Evolutionary conservation across 441 rosid genomes (phyloP).

Genomic region (Raphanus hybrid): DNA sequence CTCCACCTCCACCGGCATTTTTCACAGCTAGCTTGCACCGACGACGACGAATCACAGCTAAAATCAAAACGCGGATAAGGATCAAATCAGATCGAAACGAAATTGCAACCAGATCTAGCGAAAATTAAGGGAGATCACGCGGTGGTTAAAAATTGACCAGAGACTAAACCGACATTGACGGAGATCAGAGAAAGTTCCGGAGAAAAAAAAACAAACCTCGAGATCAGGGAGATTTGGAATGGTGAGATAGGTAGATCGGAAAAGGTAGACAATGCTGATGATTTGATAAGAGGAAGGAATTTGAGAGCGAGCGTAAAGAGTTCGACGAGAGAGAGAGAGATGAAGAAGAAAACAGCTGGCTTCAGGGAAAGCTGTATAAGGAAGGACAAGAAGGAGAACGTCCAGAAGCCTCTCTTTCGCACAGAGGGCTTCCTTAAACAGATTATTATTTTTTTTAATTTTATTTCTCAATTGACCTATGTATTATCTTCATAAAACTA

Average conservation of each 20-base stretch:
- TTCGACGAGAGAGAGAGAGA: slow-evolving; percentile 26
- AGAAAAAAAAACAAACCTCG: slow-evolving; percentile 26
- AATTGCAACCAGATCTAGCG: slow-evolving; percentile 36
- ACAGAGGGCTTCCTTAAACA: slow-evolving; percentile 33
- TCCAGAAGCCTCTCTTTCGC: slow-evolving; percentile 27
- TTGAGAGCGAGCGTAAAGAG: slow-evolving; percentile 32
- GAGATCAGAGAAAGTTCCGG: slow-evolving; percentile 32
- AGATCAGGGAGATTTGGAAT: slow-evolving; percentile 40
- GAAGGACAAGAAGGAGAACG: slow-evolving; percentile 21
- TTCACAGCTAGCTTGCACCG: slow-evolving; percentile 42
- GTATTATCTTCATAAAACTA: background rate
- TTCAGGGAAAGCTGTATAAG: slow-evolving; percentile 1
- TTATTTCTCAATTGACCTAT: background rate
- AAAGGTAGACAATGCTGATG: slow-evolving; percentile 17
- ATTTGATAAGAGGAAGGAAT: slow-evolving; percentile 5
- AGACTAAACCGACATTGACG: slow-evolving; percentile 23
- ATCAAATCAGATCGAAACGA: slow-evolving; percentile 35
- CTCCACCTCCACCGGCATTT: slow-evolving; percentile 58
- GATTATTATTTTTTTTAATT: background rate
- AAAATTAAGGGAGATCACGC: slow-evolving; percentile 5
- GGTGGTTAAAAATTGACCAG: background rate
- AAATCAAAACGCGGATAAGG: background rate
- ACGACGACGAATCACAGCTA: slow-evolving; percentile 36
- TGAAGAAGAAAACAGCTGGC: slow-evolving; percentile 44
- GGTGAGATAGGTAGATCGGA: slow-evolving; percentile 30